Evolutionary conservation across 164 flowering plant genomes (phyloP), one percentile per base, ranked within the genome.

Genomic region (Annona squamosa): DNA sequence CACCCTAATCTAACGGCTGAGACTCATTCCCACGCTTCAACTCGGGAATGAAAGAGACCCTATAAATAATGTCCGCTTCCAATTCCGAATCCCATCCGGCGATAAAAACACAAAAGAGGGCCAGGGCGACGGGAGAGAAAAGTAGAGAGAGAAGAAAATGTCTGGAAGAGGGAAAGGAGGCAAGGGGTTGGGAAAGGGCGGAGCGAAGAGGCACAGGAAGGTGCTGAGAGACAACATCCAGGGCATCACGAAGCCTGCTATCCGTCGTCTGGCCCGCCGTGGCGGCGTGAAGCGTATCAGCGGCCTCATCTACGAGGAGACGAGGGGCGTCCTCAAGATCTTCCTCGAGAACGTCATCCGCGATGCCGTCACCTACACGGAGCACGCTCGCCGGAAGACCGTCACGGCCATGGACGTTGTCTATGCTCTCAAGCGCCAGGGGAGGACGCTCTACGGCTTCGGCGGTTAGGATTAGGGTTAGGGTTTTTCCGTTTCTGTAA

Each of bases 171-270:
- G 79, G 16, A 77, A 77, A 37, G 79, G 75, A 72, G 79, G 79
- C 2, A 77, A 77, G 69, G 79, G 79, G 1, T 63, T 77, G 59
- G 79, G 79, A 48, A 77, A 77, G 75, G 75, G 79, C n/a, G 76
- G 79, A 64, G 79, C 79, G 12, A 77, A 77, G 79, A 73, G 79
- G 79, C 79, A 76, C 71, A 48, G 79, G 48, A 76, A 76, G 67
- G 79, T 76, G 48, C 56, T 76, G 67, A 44, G 74, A 17, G 78
- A 76, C 56, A 76, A 76, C 68, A 76, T 76, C 41, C 78, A 76
- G 46, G 78, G 78, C 3, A 71, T 76, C 65, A 76, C 78, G 12
- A 76, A 76, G 74, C 77, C 77, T 3, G 77, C 77, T 1, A 75
- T 75, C 46, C 59, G 77, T 5, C 72, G 77, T 5, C 37, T 75